phyloP scores from a whole-genome alignment of 169 alveolate genomes.

The Cryptosporidium sp. region DNA sequence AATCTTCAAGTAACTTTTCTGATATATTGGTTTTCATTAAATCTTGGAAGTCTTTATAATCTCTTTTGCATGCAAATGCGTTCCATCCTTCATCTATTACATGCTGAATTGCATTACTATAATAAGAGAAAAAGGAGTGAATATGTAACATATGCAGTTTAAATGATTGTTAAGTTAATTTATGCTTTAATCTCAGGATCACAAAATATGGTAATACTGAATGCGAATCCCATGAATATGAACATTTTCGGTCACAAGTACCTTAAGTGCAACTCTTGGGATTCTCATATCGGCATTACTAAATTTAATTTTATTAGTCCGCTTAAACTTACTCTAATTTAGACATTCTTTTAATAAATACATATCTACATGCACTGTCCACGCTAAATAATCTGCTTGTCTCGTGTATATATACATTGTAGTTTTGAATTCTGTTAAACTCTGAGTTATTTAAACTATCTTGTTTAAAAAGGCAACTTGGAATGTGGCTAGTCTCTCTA shows the following conservation, averaged over 20 bases:
- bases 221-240: too few species aligned
- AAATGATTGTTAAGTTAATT: not conserved
- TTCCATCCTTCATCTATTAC: conserved; percentile 63
- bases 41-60: conserved; percentile 5
- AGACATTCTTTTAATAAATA: conserved; percentile 24
- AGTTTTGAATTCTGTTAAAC: not conserved
- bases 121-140: not conserved
- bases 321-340: conserved; percentile 40
- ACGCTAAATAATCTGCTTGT: conserved; percentile 54
- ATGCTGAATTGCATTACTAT: conserved; percentile 27
- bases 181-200: not conserved
- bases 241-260: not conserved
- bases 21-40: conserved; percentile 25
- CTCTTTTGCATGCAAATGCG: conserved; percentile 23
- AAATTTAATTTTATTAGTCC: not conserved
- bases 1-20: conserved; percentile 22
- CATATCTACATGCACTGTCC: conserved; percentile 44
- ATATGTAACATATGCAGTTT: not conserved
- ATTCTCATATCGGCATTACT: not conserved
- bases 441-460: not conserved
- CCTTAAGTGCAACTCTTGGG: not conserved
- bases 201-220: not conserved
- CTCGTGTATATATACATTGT: conserved; percentile 40
- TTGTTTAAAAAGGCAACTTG: conserved; percentile 39
- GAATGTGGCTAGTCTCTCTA: conserved; percentile 37